These are phyloP conservation scores for Pleurotus ostreatus DNA, from an alignment of 768 basidiomycete species.

Conservation along the genomic window DNA sequence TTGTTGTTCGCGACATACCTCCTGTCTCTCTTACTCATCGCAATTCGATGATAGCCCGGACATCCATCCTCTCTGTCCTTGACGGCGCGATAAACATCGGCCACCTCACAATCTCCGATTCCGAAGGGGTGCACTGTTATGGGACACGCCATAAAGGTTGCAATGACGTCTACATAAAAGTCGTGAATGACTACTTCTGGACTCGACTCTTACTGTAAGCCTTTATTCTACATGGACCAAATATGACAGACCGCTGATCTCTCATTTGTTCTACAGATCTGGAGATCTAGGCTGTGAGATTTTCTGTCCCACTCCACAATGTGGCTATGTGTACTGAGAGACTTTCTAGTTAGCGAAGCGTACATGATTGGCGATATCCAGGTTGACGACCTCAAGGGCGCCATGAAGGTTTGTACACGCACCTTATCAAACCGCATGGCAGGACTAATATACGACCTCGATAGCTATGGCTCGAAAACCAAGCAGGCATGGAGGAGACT, in stretches of 20 bases:
- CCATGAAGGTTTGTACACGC: constrained; percentile 52
- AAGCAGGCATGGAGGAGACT: constrained; percentile 51
- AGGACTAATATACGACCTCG: constrained; percentile 11
- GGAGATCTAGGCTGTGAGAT: constrained; percentile 64
- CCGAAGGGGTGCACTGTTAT: constrained; percentile 55
- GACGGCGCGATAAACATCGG: constrained; percentile 56
- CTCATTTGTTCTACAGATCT: constrained; percentile 31
- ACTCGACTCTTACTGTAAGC: constrained; percentile 59
- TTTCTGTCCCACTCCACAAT: background rate
- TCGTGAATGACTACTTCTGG: constrained; percentile 65
- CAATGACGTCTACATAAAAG: constrained; percentile 56
- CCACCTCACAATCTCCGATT: constrained; percentile 58
- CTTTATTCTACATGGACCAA: constrained; percentile 9
- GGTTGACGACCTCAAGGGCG: constrained; percentile 52
- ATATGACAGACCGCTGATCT: constrained; percentile 11
- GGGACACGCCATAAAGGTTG: constrained; percentile 54
- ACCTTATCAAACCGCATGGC: background rate
- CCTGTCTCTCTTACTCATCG: background rate
- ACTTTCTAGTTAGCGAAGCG: constrained; percentile 58
- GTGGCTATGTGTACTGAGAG: background rate
- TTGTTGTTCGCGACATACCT: constrained; percentile 13
- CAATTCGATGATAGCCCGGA: constrained; percentile 40
- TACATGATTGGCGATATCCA: constrained; percentile 72
- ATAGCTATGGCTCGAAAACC: constrained; percentile 68
- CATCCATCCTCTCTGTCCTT: constrained; percentile 56